Conservation (phyloP, 805 yeast genomes). For the Ogataea nonfermentans region DNA sequence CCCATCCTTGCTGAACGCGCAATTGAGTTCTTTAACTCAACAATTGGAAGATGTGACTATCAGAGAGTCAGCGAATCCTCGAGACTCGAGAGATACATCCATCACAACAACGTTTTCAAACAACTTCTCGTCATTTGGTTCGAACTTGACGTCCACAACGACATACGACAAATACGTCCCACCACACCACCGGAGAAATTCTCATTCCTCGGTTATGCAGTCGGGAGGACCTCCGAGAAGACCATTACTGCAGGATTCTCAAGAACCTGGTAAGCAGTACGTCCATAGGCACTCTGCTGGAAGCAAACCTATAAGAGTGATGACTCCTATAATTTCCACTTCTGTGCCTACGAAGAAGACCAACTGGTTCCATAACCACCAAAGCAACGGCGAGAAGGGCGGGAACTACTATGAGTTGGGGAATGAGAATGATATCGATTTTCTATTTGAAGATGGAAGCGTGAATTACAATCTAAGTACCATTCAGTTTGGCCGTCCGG, state of each 20-base stretch:
- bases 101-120: constrained; percentile 26
- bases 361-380: constrained; percentile 31
- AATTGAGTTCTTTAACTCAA: constrained; percentile 18
- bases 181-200: constrained; percentile 51
- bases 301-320: constrained; percentile 21
- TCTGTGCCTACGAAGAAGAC: constrained; percentile 38
- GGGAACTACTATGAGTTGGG: constrained; percentile 9
- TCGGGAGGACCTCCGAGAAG: constrained; percentile 22
- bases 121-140: constrained; percentile 27
- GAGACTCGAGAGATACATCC: constrained; percentile 29
- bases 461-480: constrained; percentile 1
- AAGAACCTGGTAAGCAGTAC: not conserved
- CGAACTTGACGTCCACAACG: constrained; percentile 20
- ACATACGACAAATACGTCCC: constrained; percentile 42
- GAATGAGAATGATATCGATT: constrained; percentile 15
- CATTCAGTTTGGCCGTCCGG: not conserved
- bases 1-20: constrained; percentile 22
- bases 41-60: constrained; percentile 20
- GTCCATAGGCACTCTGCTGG: constrained; percentile 14
- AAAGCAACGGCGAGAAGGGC: constrained; percentile 4
- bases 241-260: constrained; percentile 16
- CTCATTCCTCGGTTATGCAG: constrained; percentile 28
- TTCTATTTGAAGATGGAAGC: constrained; percentile 21
- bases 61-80: constrained; percentile 1
- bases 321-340: constrained; percentile 29